A percentile compares a stretch with the other conserved stretches of the same genome.
phyloP scores from a whole-genome alignment of 169 alveolate genomes.

The Cryptosporidium meleagridis region DNA sequence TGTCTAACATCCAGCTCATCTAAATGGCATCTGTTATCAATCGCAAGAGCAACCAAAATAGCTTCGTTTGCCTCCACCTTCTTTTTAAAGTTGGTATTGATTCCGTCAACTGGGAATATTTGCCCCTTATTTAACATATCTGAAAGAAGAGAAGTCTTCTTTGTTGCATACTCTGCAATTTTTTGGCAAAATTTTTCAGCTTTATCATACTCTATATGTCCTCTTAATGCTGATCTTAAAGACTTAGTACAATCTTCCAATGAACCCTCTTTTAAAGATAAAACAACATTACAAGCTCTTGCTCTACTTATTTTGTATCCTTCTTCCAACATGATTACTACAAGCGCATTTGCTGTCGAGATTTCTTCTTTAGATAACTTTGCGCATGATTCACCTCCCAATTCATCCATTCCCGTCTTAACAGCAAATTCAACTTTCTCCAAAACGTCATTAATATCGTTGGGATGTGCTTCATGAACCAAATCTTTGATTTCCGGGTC shows the following conservation, averaged over 20 bases:
- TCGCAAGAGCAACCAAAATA: constrained; percentile 56
- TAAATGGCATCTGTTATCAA: constrained; percentile 43
- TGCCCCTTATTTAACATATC: background rate
- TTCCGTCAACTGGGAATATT: background rate
- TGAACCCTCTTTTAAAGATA: constrained; percentile 54
- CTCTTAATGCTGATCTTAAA: constrained; percentile 44
- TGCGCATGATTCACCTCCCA: constrained; percentile 50
- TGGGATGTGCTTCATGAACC: constrained; percentile 49
- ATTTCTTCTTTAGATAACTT: constrained; percentile 31
- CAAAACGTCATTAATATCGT: background rate
- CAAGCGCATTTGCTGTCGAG: constrained; percentile 48
- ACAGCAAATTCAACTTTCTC: constrained; percentile 6
- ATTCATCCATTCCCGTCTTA: constrained; percentile 9
- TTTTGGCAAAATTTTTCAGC: constrained; percentile 52
- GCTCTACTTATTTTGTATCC: constrained; percentile 52
- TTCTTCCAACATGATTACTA: constrained; percentile 16
- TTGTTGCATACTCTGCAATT: constrained; percentile 16
- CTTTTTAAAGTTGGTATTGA: background rate
- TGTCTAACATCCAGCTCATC: constrained; percentile 49
- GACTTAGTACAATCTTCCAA: constrained; percentile 64
- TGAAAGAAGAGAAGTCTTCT: background rate
- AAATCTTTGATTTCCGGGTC: constrained; percentile 43
- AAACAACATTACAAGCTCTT: constrained; percentile 44
- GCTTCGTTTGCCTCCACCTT: constrained; percentile 60
- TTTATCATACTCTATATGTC: constrained; percentile 5